Evolutionary conservation across 1,139 yeast species (phyloP), one percentile per base, ranked within the genome.

Genomic region (Blastobotrys proliferans): DNA sequence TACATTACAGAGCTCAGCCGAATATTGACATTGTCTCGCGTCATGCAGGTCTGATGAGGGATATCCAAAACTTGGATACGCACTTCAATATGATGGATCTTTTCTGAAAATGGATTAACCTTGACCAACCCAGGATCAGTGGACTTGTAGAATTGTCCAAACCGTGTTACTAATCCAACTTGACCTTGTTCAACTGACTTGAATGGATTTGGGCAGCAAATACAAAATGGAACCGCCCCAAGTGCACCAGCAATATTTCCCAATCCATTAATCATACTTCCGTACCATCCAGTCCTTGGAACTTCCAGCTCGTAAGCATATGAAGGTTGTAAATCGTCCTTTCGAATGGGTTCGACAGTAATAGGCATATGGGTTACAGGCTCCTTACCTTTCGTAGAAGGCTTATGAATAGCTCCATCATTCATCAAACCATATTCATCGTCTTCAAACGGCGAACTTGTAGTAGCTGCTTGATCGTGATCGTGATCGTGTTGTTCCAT

Each of bases 51-150:
- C 58, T 81, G 84, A 20, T 79, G 77, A 1, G 87, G 85, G 37
- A 82, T 74, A 51, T 81, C 87, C 54, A 76, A 64, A 35, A 81
- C 81, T 58, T 73, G 78, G 51, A 79, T 71, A 65, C 76, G 76
- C 52, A 81, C 73, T 49, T 74, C 73, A 14, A 79, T 82, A 37
- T 62, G 58, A 47, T 68, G 66, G 54, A 82, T 62, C 49, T 67
- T 73, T 57, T 82, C 88, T 38, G 81, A 71, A 69, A 82, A 70
- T 13, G 81, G 79, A 60, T 81, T 81, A 43, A 82, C 79, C 54
- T 76, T 76, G 19, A 76, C 69, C 45, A 81, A 70, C 39, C 90
- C 90, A 2, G 88, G 87, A 58, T 81, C 88, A 30, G 77, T 83
- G 6, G 81, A 70, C 60, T 81, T 69, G 47, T 81, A 70, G 51